These are phyloP conservation scores for Dipodascus geniculatus DNA, from an alignment of 805 yeast species.

Conservation along the genomic window DNA sequence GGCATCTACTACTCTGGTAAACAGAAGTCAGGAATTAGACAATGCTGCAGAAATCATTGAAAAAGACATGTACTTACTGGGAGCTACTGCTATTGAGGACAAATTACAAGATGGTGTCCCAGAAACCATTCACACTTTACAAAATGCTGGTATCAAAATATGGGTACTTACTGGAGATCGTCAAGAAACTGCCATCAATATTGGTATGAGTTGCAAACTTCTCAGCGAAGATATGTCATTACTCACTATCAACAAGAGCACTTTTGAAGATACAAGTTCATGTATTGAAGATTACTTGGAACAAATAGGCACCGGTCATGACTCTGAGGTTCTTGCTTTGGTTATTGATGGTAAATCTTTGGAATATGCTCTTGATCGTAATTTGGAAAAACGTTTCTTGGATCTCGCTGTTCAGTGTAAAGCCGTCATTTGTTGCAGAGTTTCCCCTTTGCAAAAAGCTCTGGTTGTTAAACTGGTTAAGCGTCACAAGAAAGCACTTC, in stretches of 20 bases:
- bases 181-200: conserved; percentile 96
- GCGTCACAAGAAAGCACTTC: conserved; percentile 54
- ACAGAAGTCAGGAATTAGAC: conserved; percentile 68
- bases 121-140: conserved; percentile 88
- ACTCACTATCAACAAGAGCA: conserved; percentile 77
- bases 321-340: conserved; percentile 69
- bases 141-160: conserved; percentile 91
- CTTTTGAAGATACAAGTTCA: conserved; percentile 59
- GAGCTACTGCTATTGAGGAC: conserved; percentile 98
- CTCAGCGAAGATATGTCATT: conserved; percentile 93
- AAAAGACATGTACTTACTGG: conserved; percentile 62
- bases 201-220: conserved; percentile 95
- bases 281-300: conserved; percentile 62
- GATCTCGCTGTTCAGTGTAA: conserved; percentile 78
- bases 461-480: conserved; percentile 91
- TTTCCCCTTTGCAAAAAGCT: conserved; percentile 94
- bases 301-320: conserved; percentile 24
- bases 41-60: conserved; percentile 86
- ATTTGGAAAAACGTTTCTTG: conserved; percentile 64
- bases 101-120: conserved; percentile 98
- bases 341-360: conserved; percentile 92
- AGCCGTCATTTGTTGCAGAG: conserved; percentile 96
- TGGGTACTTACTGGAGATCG: conserved; percentile 99
- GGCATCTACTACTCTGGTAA: conserved; percentile 72
- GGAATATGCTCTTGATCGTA: conserved; percentile 72